phyloP scores from a whole-genome alignment of 2,329 filamentous ascomycete species.

The Colletotrichum lupini region DNA sequence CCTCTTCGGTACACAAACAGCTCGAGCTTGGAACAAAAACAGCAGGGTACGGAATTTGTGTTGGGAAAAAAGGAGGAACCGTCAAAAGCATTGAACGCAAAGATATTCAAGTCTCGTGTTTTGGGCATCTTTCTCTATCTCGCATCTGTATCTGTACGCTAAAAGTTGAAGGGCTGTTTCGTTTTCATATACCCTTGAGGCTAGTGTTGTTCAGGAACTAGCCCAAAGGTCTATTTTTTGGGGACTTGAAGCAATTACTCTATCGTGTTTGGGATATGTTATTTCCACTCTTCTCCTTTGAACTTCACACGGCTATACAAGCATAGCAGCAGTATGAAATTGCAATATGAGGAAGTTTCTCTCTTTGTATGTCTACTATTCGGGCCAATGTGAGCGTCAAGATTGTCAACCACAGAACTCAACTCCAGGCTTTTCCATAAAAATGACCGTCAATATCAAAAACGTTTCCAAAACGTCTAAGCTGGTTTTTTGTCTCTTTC shows the following conservation, averaged over 20 bases:
- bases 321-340: background rate
- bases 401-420: background rate
- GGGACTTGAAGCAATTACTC: background rate
- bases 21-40: background rate
- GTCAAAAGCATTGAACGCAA: slow-evolving; percentile 8
- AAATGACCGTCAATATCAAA: slow-evolving; percentile 1
- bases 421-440: slow-evolving; percentile 18
- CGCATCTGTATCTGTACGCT: slow-evolving; percentile 18
- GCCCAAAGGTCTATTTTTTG: background rate
- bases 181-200: background rate
- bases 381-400: slow-evolving; percentile 22
- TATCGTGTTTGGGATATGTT: background rate
- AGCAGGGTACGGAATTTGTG: slow-evolving; percentile 3
- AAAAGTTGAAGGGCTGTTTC: background rate
- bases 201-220: background rate
- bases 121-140: background rate
- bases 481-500: background rate
- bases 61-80: background rate
- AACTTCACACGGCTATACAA: too few relatives aligned
- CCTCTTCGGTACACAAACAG: slow-evolving; percentile 16
- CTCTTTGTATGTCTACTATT: slow-evolving; percentile 4
- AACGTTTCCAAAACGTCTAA: background rate
- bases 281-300: background rate
- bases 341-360: background rate
- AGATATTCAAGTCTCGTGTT: slow-evolving; percentile 16